These are phyloP conservation scores for Sonneratia caseolaris DNA, from an alignment of 345 rosid species.

Conservation along the genomic window DNA sequence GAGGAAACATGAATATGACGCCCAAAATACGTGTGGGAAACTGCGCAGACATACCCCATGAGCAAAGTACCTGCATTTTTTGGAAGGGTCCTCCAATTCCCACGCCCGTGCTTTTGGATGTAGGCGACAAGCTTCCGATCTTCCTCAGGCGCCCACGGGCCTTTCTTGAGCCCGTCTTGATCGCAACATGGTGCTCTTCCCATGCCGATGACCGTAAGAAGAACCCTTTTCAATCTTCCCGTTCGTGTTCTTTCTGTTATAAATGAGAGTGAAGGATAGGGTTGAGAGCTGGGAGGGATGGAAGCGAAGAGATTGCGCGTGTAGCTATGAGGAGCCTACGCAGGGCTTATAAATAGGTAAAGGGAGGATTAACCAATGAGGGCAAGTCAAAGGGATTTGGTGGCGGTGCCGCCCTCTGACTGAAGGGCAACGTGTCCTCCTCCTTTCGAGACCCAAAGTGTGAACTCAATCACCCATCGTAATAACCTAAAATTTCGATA, in stretches of 20 bases:
- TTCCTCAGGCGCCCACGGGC: constrained; percentile 91
- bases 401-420: constrained; percentile 75
- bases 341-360: constrained; percentile 1
- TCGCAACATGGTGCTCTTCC: constrained; percentile 85
- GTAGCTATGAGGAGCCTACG: background rate
- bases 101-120: constrained; percentile 68
- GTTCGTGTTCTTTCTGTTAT: too few relatives aligned
- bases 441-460: too few relatives aligned
- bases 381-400: constrained; percentile 51
- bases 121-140: constrained; percentile 60
- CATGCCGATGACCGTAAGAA: constrained; percentile 23
- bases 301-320: background rate
- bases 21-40: too few relatives aligned
- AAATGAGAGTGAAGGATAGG: background rate
- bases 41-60: too few relatives aligned
- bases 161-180: constrained; percentile 73
- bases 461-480: too few relatives aligned
- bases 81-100: constrained; percentile 89
- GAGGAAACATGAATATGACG: too few relatives aligned
- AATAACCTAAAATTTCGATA: too few relatives aligned
- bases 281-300: constrained; percentile 9
- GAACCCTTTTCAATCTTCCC: background rate
- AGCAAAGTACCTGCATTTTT: constrained; percentile 60
- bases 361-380: constrained; percentile 19
- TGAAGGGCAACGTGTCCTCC: constrained; percentile 49